Conservation (phyloP, 257 asterid species). For the Nicotiana tabacum region DNA sequence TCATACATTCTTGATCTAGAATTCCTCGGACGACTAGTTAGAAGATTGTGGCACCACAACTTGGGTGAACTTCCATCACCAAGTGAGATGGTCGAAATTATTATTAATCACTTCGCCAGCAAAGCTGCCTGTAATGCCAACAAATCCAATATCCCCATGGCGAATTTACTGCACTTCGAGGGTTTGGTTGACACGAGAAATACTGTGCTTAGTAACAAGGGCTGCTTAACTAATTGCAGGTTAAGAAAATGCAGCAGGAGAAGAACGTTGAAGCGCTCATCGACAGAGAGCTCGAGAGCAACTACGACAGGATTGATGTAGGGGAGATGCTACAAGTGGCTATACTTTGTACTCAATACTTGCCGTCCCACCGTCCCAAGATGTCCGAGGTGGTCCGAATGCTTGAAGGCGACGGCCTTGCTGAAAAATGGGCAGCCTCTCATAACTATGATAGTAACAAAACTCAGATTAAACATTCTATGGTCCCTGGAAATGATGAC, state of each 20-base stretch:
- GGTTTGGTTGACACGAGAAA: background rate
- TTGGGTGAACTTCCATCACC: no score
- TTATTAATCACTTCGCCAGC: no score
- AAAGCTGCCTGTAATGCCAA: no score
- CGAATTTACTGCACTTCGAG: no score
- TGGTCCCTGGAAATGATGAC: slow-evolving; percentile 30
- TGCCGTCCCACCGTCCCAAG: slow-evolving; percentile 78
- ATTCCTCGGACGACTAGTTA: no score
- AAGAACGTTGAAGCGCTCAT: slow-evolving; percentile 61
- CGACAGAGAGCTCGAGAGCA: slow-evolving; percentile 62
- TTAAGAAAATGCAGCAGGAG: slow-evolving; percentile 65
- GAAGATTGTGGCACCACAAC: no score
- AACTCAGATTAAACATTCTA: slow-evolving; percentile 16
- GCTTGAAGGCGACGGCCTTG: slow-evolving; percentile 97
- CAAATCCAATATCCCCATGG: no score
- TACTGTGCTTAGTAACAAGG: background rate
- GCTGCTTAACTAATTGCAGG: slow-evolving; percentile 31
- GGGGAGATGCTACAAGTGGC: slow-evolving; percentile 99
- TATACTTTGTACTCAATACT: slow-evolving; percentile 78
- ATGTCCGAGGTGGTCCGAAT: slow-evolving; percentile 90
- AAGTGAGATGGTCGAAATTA: no score
- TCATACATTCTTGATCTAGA: no score
- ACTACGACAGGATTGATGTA: slow-evolving; percentile 65
- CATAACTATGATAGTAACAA: slow-evolving; percentile 35
- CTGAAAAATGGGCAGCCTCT: slow-evolving; percentile 95